Percentiles rank a stretch among this genome's conserved stretches.
Evolutionary conservation across 208 protist species (phyloP).

Genomic region (Acanthamoeba pearcei): DNA sequence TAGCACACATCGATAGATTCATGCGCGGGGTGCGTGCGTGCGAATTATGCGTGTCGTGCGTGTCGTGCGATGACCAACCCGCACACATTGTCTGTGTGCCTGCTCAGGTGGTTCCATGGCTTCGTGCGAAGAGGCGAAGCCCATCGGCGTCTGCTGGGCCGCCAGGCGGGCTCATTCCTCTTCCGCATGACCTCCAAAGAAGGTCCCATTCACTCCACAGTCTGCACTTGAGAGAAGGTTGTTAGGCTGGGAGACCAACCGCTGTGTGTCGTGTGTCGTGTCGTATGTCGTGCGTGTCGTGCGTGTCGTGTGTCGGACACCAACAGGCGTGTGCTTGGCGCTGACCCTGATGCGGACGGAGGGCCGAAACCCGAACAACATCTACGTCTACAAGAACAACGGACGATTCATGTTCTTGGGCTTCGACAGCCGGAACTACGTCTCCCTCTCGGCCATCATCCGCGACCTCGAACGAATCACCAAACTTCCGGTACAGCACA

Average conservation of each 20-base stretch:
- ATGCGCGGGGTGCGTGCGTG: background rate
- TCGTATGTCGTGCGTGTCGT: no score
- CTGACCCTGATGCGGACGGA: slow-evolving; percentile 12
- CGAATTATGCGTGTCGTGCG: background rate
- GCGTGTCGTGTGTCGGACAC: background rate
- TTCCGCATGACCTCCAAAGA: slow-evolving; percentile 56
- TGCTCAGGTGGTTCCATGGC: slow-evolving; percentile 67
- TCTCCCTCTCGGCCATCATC: slow-evolving; percentile 46
- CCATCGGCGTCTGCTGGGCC: slow-evolving; percentile 35
- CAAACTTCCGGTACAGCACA: background rate
- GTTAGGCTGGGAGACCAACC: background rate
- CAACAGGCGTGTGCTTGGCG: slow-evolving; percentile 28
- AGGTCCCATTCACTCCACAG: background rate
- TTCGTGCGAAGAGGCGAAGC: slow-evolving; percentile 29
- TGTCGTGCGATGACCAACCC: background rate
- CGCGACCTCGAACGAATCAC: slow-evolving; percentile 27
- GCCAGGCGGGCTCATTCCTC: slow-evolving; percentile 46
- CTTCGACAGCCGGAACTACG: slow-evolving; percentile 50
- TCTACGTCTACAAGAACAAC: slow-evolving; percentile 68
- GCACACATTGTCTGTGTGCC: background rate
- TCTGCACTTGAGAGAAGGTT: background rate
- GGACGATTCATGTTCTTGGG: slow-evolving; percentile 36
- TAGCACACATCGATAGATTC: background rate
- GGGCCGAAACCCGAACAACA: slow-evolving; percentile 25
- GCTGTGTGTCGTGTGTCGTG: no score